Evolutionary conservation across 108 stramenopile species (phyloP), one percentile per base, ranked within the genome.

Genomic region (Fragilaria radians): DNA sequence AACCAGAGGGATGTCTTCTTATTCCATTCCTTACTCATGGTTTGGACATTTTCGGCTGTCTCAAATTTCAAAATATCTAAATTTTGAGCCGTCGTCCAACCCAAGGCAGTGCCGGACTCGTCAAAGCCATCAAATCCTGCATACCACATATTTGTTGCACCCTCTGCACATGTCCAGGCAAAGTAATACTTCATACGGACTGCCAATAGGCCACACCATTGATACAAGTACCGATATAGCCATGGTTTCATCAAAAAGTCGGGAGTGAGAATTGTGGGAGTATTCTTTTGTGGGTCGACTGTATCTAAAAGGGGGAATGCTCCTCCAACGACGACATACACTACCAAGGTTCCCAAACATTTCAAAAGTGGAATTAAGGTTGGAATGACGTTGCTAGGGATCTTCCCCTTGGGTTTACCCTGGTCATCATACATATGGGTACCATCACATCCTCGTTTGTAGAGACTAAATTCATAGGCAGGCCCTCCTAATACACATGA

Each of bases 161-260:
- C 93, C 65, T 91, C 85, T 5, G 93, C 87, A 72, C 87, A 88
- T 90, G 88, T 95, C 97, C 97, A 98, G 1, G 94, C 97, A 77
- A 98, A 95, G 85, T 94, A 95, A 74, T 98, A 98, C 85, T 98
- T 98, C 61, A 80, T 67, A 45, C 95, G 82, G 52, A 86, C 61
- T 63, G 77, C 89, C 54, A 95, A 88, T 21, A 96, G 78, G 14
- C 85, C 85, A 5, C 93, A 52, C 89, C 86, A 93, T 26, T 70
- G 66, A 63, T 93, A 88, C 9, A 60, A 71, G 52, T 77, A 77
- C 17, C 95, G 85, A 47, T 67, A 34, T 21, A 78, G 54, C 63
- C 82, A 83, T 4, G 92, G 83, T 55, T 78, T 64, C 19, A 72
- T 63, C 55, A 82, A 57, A 63, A 89, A 76, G 23, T 74, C 73